Evolutionary conservation across 148 eudicot genomes (phyloP).

Genomic region (Nyssa sinensis): DNA sequence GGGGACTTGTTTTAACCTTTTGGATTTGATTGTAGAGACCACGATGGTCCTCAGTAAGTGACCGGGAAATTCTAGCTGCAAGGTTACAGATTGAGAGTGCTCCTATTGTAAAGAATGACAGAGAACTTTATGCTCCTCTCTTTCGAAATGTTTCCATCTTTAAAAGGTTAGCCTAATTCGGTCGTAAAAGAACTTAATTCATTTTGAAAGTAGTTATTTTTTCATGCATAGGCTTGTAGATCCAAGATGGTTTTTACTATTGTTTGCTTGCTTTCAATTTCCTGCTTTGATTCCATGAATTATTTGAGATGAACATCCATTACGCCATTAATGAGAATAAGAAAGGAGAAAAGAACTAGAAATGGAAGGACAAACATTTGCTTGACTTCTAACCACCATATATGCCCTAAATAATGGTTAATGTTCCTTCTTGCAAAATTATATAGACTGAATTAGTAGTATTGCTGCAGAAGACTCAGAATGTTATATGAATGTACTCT

Average conservation of each 20-base stretch:
- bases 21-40: constrained; percentile 55
- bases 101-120: constrained; percentile 35
- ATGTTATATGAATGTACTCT: too few species aligned
- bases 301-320: neutral
- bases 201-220: neutral
- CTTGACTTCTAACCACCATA: neutral
- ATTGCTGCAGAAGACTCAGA: too few species aligned
- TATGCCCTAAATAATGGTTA: too few species aligned
- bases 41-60: constrained; percentile 62
- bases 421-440: too few species aligned
- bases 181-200: neutral
- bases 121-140: constrained; percentile 66
- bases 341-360: neutral
- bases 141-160: constrained; percentile 75
- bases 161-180: constrained; percentile 52
- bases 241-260: neutral
- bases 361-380: neutral
- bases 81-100: constrained; percentile 59
- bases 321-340: neutral
- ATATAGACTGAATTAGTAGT: too few species aligned
- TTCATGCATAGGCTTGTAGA: neutral
- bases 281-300: neutral
- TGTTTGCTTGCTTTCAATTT: neutral
- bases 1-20: neutral
- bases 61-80: constrained; percentile 69